Percentiles rank a stretch among this genome's conserved stretches.
Conservation (phyloP, 495 filamentous ascomycete species). For the Hyaloscypha finlandica region DNA sequence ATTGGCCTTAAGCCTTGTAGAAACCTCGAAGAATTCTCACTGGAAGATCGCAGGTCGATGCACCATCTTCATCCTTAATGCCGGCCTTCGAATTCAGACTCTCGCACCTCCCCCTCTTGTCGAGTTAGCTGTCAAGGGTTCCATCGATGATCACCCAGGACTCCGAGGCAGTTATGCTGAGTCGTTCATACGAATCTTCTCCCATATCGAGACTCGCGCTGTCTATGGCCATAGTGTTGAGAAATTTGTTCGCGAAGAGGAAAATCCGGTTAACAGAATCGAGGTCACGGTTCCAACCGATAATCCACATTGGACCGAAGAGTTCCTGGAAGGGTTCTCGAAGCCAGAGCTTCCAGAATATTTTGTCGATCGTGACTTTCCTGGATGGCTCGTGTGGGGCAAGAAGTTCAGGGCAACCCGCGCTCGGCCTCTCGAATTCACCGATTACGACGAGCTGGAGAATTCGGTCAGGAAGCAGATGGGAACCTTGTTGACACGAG, state of each 20-base stretch:
- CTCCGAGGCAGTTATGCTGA: slow-evolving; percentile 79
- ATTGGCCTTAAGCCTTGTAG: slow-evolving; percentile 78
- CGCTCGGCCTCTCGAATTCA: slow-evolving; percentile 65
- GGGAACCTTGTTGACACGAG: slow-evolving; percentile 71
- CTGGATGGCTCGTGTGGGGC: slow-evolving; percentile 97
- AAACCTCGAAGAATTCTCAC: slow-evolving; percentile 74
- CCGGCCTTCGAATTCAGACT: slow-evolving; percentile 85
- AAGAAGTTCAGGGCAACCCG: slow-evolving; percentile 78
- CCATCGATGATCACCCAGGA: slow-evolving; percentile 87
- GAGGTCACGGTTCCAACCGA: slow-evolving; percentile 67
- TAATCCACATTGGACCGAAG: slow-evolving; percentile 75
- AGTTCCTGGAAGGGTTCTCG: slow-evolving; percentile 77
- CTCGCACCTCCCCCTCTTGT: slow-evolving; percentile 80
- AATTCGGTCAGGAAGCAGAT: slow-evolving; percentile 75
- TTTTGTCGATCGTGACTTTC: slow-evolving; percentile 88
- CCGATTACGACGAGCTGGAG: slow-evolving; percentile 85
- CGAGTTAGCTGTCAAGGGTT: slow-evolving; percentile 79
- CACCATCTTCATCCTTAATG: slow-evolving; percentile 82
- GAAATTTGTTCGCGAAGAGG: slow-evolving; percentile 78
- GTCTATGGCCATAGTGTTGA: slow-evolving; percentile 82
- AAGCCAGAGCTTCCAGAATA: slow-evolving; percentile 75
- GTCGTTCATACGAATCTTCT: slow-evolving; percentile 78
- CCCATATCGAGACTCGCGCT: slow-evolving; percentile 80
- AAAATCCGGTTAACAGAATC: slow-evolving; percentile 73
- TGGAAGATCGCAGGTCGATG: slow-evolving; percentile 95